phyloP scores from a whole-genome alignment of 305 asterid species.

The Nicotiana rustica region DNA sequence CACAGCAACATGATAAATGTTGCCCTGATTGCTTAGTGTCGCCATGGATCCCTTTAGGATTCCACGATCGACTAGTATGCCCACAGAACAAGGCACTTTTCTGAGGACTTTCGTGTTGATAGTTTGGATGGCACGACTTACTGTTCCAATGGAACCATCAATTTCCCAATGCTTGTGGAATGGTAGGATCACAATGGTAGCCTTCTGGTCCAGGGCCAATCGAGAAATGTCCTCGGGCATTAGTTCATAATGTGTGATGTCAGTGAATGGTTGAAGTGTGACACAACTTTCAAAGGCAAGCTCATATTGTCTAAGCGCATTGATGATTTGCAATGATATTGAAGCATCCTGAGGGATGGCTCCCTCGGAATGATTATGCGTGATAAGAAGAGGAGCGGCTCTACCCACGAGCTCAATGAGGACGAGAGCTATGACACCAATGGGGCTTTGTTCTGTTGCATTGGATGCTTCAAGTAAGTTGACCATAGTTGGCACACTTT shows the following conservation, averaged over 20 bases:
- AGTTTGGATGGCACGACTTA: slow-evolving; percentile 54
- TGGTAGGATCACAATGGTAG: slow-evolving; percentile 65
- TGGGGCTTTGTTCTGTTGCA: slow-evolving; percentile 64
- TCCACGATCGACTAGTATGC: slow-evolving; percentile 70
- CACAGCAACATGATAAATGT: slow-evolving; percentile 40
- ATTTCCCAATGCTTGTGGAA: slow-evolving; percentile 83
- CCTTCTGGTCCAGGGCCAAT: slow-evolving; percentile 61
- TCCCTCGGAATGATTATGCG: slow-evolving; percentile 66
- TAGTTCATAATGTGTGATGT: slow-evolving; percentile 54
- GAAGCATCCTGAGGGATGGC: slow-evolving; percentile 50
- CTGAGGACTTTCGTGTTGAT: slow-evolving; percentile 68
- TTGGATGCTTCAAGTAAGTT: slow-evolving; percentile 74
- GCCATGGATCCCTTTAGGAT: slow-evolving; percentile 50
- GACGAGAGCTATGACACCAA: slow-evolving; percentile 68
- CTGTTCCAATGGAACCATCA: slow-evolving; percentile 69
- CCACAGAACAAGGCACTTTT: slow-evolving; percentile 72
- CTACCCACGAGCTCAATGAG: slow-evolving; percentile 72
- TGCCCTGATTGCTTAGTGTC: slow-evolving; percentile 37
- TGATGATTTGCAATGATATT: slow-evolving; percentile 60
- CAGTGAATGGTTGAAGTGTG: slow-evolving; percentile 57
- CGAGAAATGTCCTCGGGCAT: slow-evolving; percentile 73
- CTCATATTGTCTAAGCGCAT: slow-evolving; percentile 72
- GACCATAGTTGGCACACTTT: slow-evolving; percentile 59
- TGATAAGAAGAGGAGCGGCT: slow-evolving; percentile 69
- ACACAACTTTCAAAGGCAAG: slow-evolving; percentile 57